Conservation (phyloP, 2,329 filamentous ascomycete genomes). For the Claviceps arundinis region DNA sequence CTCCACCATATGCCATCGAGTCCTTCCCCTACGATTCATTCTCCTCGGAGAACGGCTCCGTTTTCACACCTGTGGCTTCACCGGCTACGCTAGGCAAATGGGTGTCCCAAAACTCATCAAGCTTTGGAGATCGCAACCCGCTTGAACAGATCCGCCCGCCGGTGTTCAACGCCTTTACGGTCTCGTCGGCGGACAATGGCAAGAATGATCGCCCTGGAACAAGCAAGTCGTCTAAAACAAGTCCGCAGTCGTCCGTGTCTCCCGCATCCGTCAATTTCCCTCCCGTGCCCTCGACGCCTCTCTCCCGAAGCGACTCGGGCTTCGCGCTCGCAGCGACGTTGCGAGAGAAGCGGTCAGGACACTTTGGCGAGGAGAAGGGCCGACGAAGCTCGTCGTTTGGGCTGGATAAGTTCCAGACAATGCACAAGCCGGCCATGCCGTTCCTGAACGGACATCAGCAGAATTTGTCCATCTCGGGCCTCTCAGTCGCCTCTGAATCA, state of each 20-base stretch:
- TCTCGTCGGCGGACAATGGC: conserved; percentile 54
- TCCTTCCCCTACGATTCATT: conserved; percentile 85
- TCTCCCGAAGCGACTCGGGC: conserved; percentile 84
- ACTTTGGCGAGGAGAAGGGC: conserved; percentile 68
- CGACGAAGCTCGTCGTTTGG: conserved; percentile 89
- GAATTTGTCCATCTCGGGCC: conserved; percentile 45
- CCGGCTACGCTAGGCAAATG: conserved; percentile 69
- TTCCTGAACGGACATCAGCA: conserved; percentile 55
- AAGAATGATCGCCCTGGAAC: conserved; percentile 68
- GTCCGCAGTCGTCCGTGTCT: conserved; percentile 53
- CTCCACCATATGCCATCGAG: conserved; percentile 85
- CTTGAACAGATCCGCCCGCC: conserved; percentile 41
- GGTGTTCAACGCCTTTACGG: conserved; percentile 84
- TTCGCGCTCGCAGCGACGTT: conserved; percentile 77
- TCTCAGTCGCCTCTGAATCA: conserved; percentile 51
- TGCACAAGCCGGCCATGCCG: conserved; percentile 58
- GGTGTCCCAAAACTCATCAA: conserved; percentile 77
- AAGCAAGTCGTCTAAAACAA: conserved; percentile 48
- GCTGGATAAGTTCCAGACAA: conserved; percentile 54
- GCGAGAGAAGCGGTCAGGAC: conserved; percentile 85
- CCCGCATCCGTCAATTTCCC: conserved; percentile 70
- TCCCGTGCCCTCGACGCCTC: conserved; percentile 58
- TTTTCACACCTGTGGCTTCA: conserved; percentile 61
- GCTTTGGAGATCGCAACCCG: conserved; percentile 59
- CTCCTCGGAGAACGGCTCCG: conserved; percentile 67